Evolutionary conservation across 257 asterid species (phyloP).

Genomic region (Galeopsis tetrahit): DNA sequence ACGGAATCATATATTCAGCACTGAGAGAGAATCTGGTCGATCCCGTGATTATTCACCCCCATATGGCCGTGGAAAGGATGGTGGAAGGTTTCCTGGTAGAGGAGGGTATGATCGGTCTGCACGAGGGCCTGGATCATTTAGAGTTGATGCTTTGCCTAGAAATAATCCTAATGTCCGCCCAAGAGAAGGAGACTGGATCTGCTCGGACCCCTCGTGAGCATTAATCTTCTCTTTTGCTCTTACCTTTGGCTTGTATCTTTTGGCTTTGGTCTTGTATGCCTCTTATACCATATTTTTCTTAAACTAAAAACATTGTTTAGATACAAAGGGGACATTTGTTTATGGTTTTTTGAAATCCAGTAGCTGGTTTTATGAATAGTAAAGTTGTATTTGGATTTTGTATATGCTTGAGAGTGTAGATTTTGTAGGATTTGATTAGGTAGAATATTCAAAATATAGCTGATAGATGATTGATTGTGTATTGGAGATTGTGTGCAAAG

Average conservation of each 20-base stretch:
- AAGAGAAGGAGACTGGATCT: constrained; percentile 93
- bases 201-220: constrained; percentile 84
- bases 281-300: constrained; percentile 13
- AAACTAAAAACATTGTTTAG: constrained; percentile 5
- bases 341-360: too few relatives aligned
- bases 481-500: too few relatives aligned
- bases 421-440: too few relatives aligned
- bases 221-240: constrained; percentile 7
- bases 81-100: constrained; percentile 65
- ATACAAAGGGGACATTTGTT: background rate
- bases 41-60: constrained; percentile 73
- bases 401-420: too few relatives aligned
- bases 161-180: constrained; percentile 89
- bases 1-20: constrained; percentile 63
- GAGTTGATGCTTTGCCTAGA: constrained; percentile 62
- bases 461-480: too few relatives aligned
- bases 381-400: too few relatives aligned
- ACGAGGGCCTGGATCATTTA: constrained; percentile 58
- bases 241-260: constrained; percentile 14
- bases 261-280: constrained; percentile 12
- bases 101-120: constrained; percentile 69
- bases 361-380: too few relatives aligned
- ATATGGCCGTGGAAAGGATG: constrained; percentile 60
- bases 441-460: too few relatives aligned
- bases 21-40: constrained; percentile 67